These are phyloP conservation scores for Usnea hakonensis DNA, from an alignment of 495 filamentous ascomycete genomes.

Conservation along the genomic window DNA sequence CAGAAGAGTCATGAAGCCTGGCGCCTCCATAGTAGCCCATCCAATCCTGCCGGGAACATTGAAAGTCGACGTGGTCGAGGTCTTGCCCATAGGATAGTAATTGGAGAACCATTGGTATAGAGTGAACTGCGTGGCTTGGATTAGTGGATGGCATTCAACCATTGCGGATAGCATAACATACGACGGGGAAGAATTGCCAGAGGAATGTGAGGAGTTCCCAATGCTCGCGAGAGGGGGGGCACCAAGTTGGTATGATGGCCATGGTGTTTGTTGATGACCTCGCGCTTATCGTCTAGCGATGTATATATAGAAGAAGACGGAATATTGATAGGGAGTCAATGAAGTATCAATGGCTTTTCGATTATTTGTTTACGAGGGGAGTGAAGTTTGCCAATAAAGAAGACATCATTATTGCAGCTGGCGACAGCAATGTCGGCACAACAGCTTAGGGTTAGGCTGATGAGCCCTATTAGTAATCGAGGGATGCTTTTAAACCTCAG, in stretches of 20 bases:
- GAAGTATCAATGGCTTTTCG: background rate
- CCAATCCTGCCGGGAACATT: conserved; percentile 84
- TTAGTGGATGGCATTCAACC: conserved; percentile 10
- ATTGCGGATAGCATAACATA: conserved; percentile 19
- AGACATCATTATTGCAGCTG: background rate
- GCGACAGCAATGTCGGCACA: background rate
- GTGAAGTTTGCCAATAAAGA: background rate
- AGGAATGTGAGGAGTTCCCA: conserved; percentile 37
- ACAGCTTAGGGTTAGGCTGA: background rate
- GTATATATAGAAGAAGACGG: background rate
- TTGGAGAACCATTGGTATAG: conserved; percentile 55
- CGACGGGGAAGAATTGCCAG: conserved; percentile 43
- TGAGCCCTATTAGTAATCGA: too few relatives aligned
- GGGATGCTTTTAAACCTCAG: background rate
- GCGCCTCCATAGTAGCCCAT: conserved; percentile 82
- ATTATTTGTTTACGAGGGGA: background rate
- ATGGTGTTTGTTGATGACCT: conserved; percentile 17
- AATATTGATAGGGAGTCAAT: background rate
- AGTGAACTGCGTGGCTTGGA: conserved; percentile 36
- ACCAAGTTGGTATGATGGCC: conserved; percentile 34
- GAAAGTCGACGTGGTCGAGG: conserved; percentile 59
- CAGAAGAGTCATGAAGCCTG: conserved; percentile 65
- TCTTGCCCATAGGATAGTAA: conserved; percentile 77
- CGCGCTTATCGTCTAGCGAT: background rate
- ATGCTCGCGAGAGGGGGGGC: conserved; percentile 43